These are phyloP conservation scores for Fragosphaeria purpurea DNA, from an alignment of 2,329 filamentous ascomycete genomes.

Conservation along the genomic window DNA sequence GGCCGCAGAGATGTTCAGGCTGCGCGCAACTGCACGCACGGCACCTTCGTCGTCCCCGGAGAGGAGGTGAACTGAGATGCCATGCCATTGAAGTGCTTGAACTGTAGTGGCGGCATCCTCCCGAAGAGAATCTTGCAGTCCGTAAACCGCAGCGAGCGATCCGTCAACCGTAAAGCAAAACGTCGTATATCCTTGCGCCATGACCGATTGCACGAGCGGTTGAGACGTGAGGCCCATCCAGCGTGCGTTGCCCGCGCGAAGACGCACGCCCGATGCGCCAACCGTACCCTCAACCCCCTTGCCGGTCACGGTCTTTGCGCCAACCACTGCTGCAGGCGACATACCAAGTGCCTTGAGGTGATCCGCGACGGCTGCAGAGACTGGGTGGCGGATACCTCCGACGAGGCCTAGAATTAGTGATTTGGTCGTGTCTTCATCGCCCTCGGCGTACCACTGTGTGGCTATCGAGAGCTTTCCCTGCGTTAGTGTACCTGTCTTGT, in stretches of 20 bases:
- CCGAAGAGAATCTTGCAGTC: slow-evolving; percentile 37
- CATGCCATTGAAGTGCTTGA: slow-evolving; percentile 23
- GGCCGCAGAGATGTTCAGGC: slow-evolving; percentile 28
- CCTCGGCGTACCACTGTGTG: slow-evolving; percentile 19
- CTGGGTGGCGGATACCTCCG: slow-evolving; percentile 40
- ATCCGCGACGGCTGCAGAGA: slow-evolving; percentile 31
- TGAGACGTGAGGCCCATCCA: slow-evolving; percentile 32
- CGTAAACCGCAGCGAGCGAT: slow-evolving; percentile 29
- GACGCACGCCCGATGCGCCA: slow-evolving; percentile 11
- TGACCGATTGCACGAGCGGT: slow-evolving; percentile 22
- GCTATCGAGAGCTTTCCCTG: slow-evolving; percentile 40
- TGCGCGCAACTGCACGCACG: slow-evolving; percentile 29
- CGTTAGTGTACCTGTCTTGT: slow-evolving; percentile 74
- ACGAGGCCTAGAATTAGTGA: slow-evolving; percentile 26
- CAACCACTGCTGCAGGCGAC: slow-evolving; percentile 15
- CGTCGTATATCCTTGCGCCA: slow-evolving; percentile 29
- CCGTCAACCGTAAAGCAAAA: slow-evolving; percentile 37
- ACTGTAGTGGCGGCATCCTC: slow-evolving; percentile 29
- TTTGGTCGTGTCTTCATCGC: background rate
- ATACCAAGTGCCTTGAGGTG: slow-evolving; percentile 20
- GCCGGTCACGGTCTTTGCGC: slow-evolving; percentile 31
- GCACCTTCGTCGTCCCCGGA: slow-evolving; percentile 45
- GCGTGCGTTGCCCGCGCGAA: slow-evolving; percentile 39
- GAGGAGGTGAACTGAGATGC: slow-evolving; percentile 36
- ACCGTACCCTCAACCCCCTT: slow-evolving; percentile 33